These are phyloP conservation scores for Chaetomium strumarium DNA, from an alignment of 2,329 filamentous ascomycete species.

Conservation along the genomic window DNA sequence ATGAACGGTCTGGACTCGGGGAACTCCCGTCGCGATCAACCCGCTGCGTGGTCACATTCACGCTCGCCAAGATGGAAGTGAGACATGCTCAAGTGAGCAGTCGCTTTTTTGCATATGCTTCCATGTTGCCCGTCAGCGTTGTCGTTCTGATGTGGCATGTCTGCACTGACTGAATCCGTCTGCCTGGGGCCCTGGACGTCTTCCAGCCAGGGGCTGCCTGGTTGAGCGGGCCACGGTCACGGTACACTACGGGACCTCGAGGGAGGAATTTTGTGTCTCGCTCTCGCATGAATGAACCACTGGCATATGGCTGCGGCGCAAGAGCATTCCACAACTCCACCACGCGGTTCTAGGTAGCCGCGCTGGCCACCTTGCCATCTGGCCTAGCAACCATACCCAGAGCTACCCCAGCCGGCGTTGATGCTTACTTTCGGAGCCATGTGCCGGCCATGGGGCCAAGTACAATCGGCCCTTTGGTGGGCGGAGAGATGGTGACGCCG, in stretches of 20 bases:
- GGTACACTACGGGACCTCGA: not conserved
- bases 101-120: not conserved
- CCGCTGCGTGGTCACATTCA: not conserved
- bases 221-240: not conserved
- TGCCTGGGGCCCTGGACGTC: not conserved
- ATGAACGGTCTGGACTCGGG: not conserved
- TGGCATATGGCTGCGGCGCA: not conserved
- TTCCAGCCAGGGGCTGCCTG: not conserved
- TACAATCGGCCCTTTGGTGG: slow-evolving; percentile 14
- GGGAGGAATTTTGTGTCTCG: not conserved
- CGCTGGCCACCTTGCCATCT: not conserved
- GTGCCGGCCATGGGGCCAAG: not conserved
- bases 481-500: not conserved
- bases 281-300: not conserved
- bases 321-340: not conserved
- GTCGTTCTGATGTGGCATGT: not conserved
- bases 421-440: not conserved
- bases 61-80: not conserved
- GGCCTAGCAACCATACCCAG: not conserved
- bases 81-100: slow-evolving; percentile 6
- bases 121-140: not conserved
- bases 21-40: not conserved
- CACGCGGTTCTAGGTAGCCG: not conserved
- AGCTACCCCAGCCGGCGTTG: slow-evolving; percentile 1
- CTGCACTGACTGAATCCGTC: not conserved